Evolutionary conservation across 306 rosid genomes (phyloP), one percentile per base, ranked within the genome.

Genomic region (Prunus fruticosa): DNA sequence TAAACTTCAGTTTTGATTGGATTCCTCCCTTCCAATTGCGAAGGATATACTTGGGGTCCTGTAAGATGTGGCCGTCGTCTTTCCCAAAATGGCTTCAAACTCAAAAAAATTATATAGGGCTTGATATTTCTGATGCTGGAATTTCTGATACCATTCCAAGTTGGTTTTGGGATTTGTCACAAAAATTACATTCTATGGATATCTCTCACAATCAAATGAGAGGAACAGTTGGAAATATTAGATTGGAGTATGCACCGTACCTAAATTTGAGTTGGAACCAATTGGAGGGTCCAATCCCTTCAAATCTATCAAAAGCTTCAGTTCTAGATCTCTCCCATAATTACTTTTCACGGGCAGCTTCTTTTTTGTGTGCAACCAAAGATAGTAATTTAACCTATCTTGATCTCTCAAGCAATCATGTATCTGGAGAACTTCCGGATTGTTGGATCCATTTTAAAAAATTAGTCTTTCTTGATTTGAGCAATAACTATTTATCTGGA

Each of bases 1-100:
- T 56, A 2, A 8, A 56, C 10, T 6, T 56, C 25, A 23, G 8
- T 52, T 52, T 18, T 56, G 25, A 56, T 19, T 56, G 61, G 13
- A 2, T 20, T 56, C 61, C 61, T 8, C 61, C 27, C 20, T 56
- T 56, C 5, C 61, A 54, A 54, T 54, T 54, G 13, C 1, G 0
- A n/a, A 0, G 0, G 3, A 54, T 54, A 54, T 0, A 2, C 0
- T 54, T 54, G 12, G 0, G 0, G 3, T 6, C 61, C 0, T 53
- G 58, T 20, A 53, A 53, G 60, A 19, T 53, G 22, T 8, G 58
- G 58, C 11, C 3, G 1, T 6, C 19, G 1, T 19, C 19, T 7
- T 53, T 53, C 27, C 61, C 61, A n/a, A 6, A 7, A 2, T 56
- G 61, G 27, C 45, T 73, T n/a, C 53, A 8, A 13, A 38, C 51